Base-by-base conservation (phyloP, 139 green algal genomes). In the Gonium pectorale region DNA sequence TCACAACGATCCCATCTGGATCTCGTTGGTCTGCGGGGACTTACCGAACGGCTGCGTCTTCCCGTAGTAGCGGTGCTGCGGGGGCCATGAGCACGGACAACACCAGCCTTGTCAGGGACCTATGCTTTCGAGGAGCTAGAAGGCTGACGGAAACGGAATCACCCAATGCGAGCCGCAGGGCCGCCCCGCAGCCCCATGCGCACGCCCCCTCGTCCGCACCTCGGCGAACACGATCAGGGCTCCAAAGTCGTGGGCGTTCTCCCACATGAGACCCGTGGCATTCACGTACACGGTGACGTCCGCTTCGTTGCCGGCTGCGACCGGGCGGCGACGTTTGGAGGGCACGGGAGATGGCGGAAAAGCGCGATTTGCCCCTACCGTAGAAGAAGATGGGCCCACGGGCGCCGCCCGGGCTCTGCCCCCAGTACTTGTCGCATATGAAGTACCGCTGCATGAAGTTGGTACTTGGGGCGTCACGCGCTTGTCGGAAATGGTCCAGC, bases 31-130 rank as follows among this genome's bases (percentile, higher is more conserved):
- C n/a, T n/a, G n/a, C n/a, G n/a, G 62, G 62, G n/a, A 69, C 70
- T 79, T 24, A 71, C 75, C 75, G 43, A 94, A 91, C 0, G 91
- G 93, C 59, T 91, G 86, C 24, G 71, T 91, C 35, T 94, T 62
- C 44, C 95, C 95, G 75, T 97, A 98, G 85, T 97, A 98, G 1
- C 95, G 88, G 72, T 98, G 95, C 94, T 97, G 75, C 56, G 27
- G 19, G 60, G 81, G 63, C 2, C n/a, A 82, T 9, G 13, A 79
- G 84, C 2, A 75, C 44, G 60, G 68, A n/a, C n/a, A n/a, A n/a
- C n/a, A n/a, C n/a, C n/a, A n/a, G n/a, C n/a, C n/a, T n/a, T n/a
- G n/a, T n/a, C n/a, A n/a, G n/a, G n/a, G n/a, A n/a, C n/a, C n/a
- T n/a, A n/a, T n/a, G n/a, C n/a, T n/a, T n/a, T n/a, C n/a, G n/a